phyloP scores from a whole-genome alignment of 371 early-diverging fungal species.

The Chytridiales sp. region DNA sequence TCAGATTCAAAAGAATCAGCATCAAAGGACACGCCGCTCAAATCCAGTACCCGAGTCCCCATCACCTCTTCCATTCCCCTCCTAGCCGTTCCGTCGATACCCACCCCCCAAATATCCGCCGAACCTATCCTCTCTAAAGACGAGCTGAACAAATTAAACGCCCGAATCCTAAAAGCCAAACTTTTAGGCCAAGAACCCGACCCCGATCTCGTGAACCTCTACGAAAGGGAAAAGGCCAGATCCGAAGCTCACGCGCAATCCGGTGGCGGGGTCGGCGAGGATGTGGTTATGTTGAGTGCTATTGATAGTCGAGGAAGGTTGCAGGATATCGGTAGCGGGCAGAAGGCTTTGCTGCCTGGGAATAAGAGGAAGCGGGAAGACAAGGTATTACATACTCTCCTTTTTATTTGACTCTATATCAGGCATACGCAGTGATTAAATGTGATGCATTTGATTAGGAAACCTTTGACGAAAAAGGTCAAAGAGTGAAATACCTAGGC shows the following conservation, averaged over 20 bases:
- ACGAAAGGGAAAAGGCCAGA: slow-evolving; percentile 47
- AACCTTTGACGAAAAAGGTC: slow-evolving; percentile 35
- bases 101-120: background rate
- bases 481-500: slow-evolving; percentile 51
- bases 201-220: slow-evolving; percentile 69
- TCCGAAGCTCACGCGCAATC: slow-evolving; percentile 4
- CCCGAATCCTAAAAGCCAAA: slow-evolving; percentile 77
- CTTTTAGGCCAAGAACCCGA: slow-evolving; percentile 67
- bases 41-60: slow-evolving; percentile 24
- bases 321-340: slow-evolving; percentile 33
- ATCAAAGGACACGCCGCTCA: slow-evolving; percentile 15
- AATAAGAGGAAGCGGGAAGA: slow-evolving; percentile 30
- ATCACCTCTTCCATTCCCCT: slow-evolving; percentile 29
- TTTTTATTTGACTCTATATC: no score
- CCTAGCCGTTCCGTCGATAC: no score
- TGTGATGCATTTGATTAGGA: slow-evolving; percentile 16
- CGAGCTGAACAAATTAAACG: slow-evolving; percentile 84
- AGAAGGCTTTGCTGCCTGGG: slow-evolving; percentile 6
- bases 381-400: slow-evolving; percentile 48
- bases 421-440: no score
- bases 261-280: background rate
- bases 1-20: slow-evolving; percentile 26
- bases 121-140: slow-evolving; percentile 50
- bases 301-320: slow-evolving; percentile 64
- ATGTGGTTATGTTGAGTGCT: slow-evolving; percentile 15